phyloP scores from a whole-genome alignment of 2,329 filamentous ascomycete genomes.

The Penicillium janthinellum region DNA sequence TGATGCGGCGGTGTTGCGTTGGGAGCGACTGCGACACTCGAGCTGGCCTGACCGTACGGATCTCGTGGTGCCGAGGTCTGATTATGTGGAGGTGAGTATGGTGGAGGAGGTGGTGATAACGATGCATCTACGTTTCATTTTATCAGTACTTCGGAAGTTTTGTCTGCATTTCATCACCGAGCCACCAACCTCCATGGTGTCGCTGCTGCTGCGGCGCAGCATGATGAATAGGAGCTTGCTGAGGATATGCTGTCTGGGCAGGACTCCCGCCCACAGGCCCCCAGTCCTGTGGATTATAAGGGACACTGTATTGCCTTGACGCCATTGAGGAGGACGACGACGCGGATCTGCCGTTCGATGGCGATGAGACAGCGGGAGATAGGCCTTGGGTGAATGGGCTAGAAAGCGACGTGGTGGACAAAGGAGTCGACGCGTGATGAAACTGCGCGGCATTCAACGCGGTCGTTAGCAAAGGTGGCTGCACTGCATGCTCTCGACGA shows the following conservation, averaged over 20 bases:
- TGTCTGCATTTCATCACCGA: not conserved
- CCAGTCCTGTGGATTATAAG: conserved; percentile 55
- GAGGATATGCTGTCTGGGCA: conserved; percentile 33
- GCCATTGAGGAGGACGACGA: conserved; percentile 45
- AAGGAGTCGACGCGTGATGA: conserved; percentile 42
- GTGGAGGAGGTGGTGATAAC: conserved; percentile 41
- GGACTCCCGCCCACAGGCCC: conserved; percentile 40
- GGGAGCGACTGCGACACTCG: conserved; percentile 20
- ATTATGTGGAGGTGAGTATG: conserved; percentile 42
- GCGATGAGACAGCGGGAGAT: conserved; percentile 42
- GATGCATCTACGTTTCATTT: conserved; percentile 26
- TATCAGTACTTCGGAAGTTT: not conserved
- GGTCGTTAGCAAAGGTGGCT: conserved; percentile 48
- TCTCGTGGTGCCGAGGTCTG: conserved; percentile 22
- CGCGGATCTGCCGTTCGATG: conserved; percentile 36
- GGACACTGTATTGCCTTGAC: conserved; percentile 47
- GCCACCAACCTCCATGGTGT: conserved; percentile 36
- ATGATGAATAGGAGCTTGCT: conserved; percentile 32
- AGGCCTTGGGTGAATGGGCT: conserved; percentile 46
- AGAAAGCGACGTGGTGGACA: conserved; percentile 47
- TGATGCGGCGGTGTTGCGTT: conserved; percentile 16
- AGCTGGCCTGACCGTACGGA: conserved; percentile 13
- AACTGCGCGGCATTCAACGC: conserved; percentile 41
- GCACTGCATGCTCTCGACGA: conserved; percentile 47
- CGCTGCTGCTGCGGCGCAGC: conserved; percentile 30